Evolutionary conservation across 2,329 filamentous ascomycete species (phyloP).

Genomic region (Aureobasidium mangrovei): DNA sequence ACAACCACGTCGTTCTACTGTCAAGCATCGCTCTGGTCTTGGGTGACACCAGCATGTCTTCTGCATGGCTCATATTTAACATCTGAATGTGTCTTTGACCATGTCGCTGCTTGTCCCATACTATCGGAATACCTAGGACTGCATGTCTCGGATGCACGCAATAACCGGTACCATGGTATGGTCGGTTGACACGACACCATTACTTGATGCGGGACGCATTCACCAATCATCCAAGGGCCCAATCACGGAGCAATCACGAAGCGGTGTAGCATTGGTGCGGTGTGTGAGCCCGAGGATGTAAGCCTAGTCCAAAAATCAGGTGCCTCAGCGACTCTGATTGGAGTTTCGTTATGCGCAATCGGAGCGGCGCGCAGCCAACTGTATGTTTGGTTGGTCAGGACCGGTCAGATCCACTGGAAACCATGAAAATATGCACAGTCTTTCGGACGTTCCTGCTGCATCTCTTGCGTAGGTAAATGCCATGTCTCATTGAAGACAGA

Average conservation of each 20-base stretch:
- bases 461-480: slow-evolving; percentile 6
- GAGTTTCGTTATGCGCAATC: slow-evolving; percentile 3
- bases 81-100: too few species aligned
- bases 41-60: too few species aligned
- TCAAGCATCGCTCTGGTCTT: too few species aligned
- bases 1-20: too few species aligned
- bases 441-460: neutral
- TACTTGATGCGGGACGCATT: neutral
- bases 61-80: too few species aligned
- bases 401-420: neutral
- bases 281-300: slow-evolving; percentile 1
- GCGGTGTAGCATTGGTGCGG: slow-evolving; percentile 11
- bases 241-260: neutral
- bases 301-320: slow-evolving; percentile 1
- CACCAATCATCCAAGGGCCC: neutral
- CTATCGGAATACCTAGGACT: too few species aligned
- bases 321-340: slow-evolving; percentile 3
- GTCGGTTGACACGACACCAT: neutral
- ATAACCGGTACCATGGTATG: slow-evolving; percentile 5
- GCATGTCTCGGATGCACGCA: neutral
- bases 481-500: neutral
- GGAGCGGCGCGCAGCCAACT: slow-evolving; percentile 1
- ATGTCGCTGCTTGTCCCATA: too few species aligned
- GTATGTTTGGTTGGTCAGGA: slow-evolving; percentile 5
- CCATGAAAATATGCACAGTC: neutral